Conservation (phyloP, 208 protist species). For the Trypanosoma rangeli region DNA sequence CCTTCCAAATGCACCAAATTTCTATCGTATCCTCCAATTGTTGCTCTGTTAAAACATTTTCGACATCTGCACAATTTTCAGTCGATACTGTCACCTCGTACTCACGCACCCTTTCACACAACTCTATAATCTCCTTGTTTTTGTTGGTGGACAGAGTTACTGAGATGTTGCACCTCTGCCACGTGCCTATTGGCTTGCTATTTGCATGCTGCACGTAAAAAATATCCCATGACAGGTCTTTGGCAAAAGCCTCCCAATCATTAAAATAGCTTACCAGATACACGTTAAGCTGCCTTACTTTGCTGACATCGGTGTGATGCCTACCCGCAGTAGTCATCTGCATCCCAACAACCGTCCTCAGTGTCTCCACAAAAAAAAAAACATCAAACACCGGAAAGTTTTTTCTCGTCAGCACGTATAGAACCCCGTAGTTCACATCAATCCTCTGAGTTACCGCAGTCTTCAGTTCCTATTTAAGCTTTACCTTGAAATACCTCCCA, state of each 20-base stretch:
- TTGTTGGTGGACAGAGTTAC: too few relatives aligned
- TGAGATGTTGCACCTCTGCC: background rate
- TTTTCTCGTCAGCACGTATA: background rate
- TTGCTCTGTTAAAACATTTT: too few relatives aligned
- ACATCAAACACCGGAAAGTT: background rate
- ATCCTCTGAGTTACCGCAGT: background rate
- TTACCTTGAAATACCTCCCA: background rate
- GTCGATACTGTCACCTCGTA: too few relatives aligned
- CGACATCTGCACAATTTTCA: too few relatives aligned
- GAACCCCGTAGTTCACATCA: background rate
- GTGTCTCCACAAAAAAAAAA: background rate
- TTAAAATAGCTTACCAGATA: background rate
- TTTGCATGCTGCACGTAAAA: background rate
- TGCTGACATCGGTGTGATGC: background rate
- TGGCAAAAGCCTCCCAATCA: background rate
- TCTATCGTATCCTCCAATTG: too few relatives aligned
- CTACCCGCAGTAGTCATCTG: background rate
- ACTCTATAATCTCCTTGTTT: too few relatives aligned
- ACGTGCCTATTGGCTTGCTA: background rate
- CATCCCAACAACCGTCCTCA: background rate
- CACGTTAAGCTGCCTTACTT: background rate
- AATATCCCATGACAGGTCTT: constrained; percentile 3
- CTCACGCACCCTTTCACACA: too few relatives aligned
- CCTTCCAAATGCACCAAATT: too few relatives aligned
- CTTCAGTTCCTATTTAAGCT: background rate